Evolutionary conservation across 2,329 filamentous ascomycete species (phyloP), one percentile per base, ranked within the genome.

Genomic region (Diaporthe citriasiana): DNA sequence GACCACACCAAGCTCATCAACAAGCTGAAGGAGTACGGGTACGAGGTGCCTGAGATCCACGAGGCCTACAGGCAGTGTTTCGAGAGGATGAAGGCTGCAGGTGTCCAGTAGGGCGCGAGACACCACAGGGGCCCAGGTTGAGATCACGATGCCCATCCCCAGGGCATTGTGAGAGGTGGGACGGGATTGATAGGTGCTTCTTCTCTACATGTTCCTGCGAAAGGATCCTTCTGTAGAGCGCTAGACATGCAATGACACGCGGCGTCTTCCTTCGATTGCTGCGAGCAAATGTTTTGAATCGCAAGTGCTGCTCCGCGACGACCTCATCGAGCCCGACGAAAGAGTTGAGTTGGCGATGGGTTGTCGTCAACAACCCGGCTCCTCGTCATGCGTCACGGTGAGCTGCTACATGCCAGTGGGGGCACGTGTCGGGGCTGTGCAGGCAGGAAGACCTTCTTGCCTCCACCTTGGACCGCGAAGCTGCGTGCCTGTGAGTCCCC

Each of bases 51-150:
- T 10, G 90, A 92, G 83, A 84, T 93, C 57, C 89, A 92, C 78
- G 86, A 88, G 76, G 90, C 90, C 15, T 93, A 93, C 80, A 83
- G 85, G 78, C 80, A 81, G 77, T 92, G 90, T 82, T 93, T 93
- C 82, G 87, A 89, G 84, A 84, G 90, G 76, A 92, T 93, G 90
- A 89, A 87, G 80, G 87, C 86, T 55, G 85, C 83, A 70, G 89
- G 89, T 51, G 82, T 87, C 57, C 83, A 87, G 82, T 90, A 85
- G 73, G 73, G 59, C 59, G 40, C 27, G 55, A 60, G 30, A 12
- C 30, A 38, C 27, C 33, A 25, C 15, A n/a, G n/a, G 7, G 33
- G 40, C 13, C n/a, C 55, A 30, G 69, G 27, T 27, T 13, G 25
- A 30, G 33, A 35, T 50, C 47, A 50, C 25, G 56, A 6, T 25